Evolutionary conservation across 805 yeast species (phyloP).

Genomic region (Myxozyma nipponensis): DNA sequence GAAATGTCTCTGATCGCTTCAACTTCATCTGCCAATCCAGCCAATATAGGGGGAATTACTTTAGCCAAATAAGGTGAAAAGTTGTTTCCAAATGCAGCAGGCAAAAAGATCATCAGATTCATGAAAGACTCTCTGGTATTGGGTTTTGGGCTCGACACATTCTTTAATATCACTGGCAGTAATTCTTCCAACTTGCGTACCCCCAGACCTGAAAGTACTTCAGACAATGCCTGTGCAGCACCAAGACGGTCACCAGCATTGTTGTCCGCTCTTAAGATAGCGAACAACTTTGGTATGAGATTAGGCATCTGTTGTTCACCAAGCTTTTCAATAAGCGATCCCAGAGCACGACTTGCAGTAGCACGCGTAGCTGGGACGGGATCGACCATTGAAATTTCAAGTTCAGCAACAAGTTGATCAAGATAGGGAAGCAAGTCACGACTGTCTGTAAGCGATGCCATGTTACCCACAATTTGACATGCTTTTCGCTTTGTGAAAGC

Average conservation of each 20-base stretch:
- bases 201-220: constrained; percentile 91
- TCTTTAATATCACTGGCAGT: constrained; percentile 71
- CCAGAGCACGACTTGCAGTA: constrained; percentile 94
- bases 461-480: constrained; percentile 97
- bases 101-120: constrained; percentile 83
- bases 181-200: constrained; percentile 80
- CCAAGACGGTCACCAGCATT: constrained; percentile 92
- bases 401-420: constrained; percentile 68
- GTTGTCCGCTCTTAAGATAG: constrained; percentile 68
- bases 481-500: constrained; percentile 89
- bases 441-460: constrained; percentile 92
- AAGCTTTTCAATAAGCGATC: constrained; percentile 89
- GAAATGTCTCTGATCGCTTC: constrained; percentile 87
- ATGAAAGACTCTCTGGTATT: constrained; percentile 86
- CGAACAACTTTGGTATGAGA: constrained; percentile 74
- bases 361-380: constrained; percentile 97
- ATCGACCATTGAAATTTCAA: constrained; percentile 94
- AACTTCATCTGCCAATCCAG: constrained; percentile 84
- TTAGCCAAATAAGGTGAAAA: constrained; percentile 82
- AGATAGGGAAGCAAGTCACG: constrained; percentile 83
- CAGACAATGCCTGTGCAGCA: constrained; percentile 94
- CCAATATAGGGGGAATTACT: constrained; percentile 86
- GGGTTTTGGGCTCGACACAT: constrained; percentile 62
- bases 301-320: constrained; percentile 96
- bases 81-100: constrained; percentile 89